Conservation (phyloP, 805 yeast species). For the Kluyveromyces nonfermentans region DNA sequence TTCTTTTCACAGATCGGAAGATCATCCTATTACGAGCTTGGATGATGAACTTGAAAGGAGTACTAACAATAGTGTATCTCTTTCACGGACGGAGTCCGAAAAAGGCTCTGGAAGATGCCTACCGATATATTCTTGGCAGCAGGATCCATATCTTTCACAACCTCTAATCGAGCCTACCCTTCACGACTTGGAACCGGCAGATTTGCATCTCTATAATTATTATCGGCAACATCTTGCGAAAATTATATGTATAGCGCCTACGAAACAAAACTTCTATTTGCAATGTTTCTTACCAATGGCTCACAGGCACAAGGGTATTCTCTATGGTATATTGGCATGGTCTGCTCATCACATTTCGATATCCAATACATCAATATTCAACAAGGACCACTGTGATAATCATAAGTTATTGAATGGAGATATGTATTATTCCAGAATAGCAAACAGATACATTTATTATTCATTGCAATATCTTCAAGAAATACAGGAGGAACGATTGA, state of each 20-base stretch:
- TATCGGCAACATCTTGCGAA: slow-evolving; percentile 41
- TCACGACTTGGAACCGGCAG: slow-evolving; percentile 34
- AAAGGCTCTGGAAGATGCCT: neutral
- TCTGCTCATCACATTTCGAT: slow-evolving; percentile 30
- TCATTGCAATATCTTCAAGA: slow-evolving; percentile 11
- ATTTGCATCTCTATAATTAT: slow-evolving; percentile 38
- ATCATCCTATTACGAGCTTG: neutral
- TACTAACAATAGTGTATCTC: neutral
- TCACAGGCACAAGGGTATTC: slow-evolving; percentile 36
- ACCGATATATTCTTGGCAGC: neutral
- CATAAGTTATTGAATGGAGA: neutral
- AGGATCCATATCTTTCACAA: slow-evolving; percentile 11
- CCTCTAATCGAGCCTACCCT: slow-evolving; percentile 17
- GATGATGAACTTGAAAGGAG: slow-evolving; percentile 4
- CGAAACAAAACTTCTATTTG: slow-evolving; percentile 41
- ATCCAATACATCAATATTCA: neutral
- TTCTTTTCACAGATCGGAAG: neutral
- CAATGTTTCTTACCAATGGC: slow-evolving; percentile 48
- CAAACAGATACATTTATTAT: slow-evolving; percentile 15
- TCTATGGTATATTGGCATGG: slow-evolving; percentile 52
- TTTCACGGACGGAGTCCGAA: neutral
- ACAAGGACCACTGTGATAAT: neutral
- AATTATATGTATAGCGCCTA: slow-evolving; percentile 40
- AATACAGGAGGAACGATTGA: neutral
- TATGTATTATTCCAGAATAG: slow-evolving; percentile 3